Conservation (phyloP, 208 protist genomes). For the Crithidia thermophila region DNA sequence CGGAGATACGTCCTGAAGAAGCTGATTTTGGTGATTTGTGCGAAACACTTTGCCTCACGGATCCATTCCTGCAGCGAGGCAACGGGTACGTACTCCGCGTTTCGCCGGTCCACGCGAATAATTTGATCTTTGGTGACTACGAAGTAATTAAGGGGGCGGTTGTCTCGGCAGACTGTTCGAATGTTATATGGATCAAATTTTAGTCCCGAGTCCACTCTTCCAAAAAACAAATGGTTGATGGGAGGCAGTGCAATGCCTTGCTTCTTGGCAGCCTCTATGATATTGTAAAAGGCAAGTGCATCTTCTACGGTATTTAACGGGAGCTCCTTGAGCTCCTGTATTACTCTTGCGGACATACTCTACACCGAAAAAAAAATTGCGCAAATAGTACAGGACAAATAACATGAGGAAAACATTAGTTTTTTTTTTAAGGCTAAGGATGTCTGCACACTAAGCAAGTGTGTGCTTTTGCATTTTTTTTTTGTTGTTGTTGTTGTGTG, state of each 20-base stretch:
- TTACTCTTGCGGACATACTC: slow-evolving; percentile 22
- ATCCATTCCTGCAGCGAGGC: slow-evolving; percentile 58
- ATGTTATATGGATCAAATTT: slow-evolving; percentile 88
- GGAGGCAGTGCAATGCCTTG: slow-evolving; percentile 47
- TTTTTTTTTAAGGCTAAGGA: slow-evolving; percentile 10
- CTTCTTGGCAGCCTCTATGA: slow-evolving; percentile 37
- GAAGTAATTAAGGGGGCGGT: slow-evolving; percentile 82
- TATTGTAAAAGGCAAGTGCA: slow-evolving; percentile 46
- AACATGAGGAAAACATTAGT: background rate
- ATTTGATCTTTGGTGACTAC: slow-evolving; percentile 72
- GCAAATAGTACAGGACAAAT: background rate
- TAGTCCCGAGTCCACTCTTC: slow-evolving; percentile 57
- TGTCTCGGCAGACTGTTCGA: slow-evolving; percentile 61
- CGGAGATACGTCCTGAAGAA: slow-evolving; percentile 75
- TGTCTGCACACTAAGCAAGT: background rate
- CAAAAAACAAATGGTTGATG: slow-evolving; percentile 88
- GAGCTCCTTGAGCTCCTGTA: slow-evolving; percentile 33
- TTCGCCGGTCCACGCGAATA: slow-evolving; percentile 63
- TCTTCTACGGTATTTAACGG: slow-evolving; percentile 59
- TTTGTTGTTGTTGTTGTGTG: slow-evolving; percentile 19
- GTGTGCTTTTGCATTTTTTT: background rate
- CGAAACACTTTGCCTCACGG: slow-evolving; percentile 56
- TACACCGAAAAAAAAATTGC: background rate
- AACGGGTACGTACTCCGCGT: slow-evolving; percentile 50
- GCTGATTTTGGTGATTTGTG: slow-evolving; percentile 37